These are phyloP conservation scores for Toxoplasma gondii DNA, from an alignment of 169 alveolate species.

Conservation along the genomic window DNA sequence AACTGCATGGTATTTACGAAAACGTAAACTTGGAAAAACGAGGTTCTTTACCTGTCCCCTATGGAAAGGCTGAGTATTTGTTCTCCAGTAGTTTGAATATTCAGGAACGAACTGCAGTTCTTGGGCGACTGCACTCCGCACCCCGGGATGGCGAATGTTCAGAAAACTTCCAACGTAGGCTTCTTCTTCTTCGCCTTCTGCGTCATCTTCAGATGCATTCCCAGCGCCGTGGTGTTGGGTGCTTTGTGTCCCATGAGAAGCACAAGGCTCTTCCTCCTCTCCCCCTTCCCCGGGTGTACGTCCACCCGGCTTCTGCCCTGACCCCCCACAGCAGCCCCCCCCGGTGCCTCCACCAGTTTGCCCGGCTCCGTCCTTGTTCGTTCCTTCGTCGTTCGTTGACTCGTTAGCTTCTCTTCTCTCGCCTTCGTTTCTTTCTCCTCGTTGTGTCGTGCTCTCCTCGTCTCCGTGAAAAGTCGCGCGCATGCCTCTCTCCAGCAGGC, in stretches of 20 bases:
- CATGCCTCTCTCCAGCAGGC: constrained; percentile 14
- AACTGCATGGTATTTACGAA: too few species aligned
- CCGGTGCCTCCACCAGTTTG: not conserved
- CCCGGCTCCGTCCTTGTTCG: not conserved
- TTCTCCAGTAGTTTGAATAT: constrained; percentile 73
- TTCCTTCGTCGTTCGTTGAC: not conserved
- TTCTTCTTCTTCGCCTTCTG: constrained; percentile 59
- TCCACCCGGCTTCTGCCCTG: not conserved
- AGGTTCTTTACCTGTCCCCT: constrained; percentile 69
- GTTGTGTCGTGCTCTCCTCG: not conserved
- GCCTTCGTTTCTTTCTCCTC: not conserved
- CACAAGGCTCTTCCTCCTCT: not conserved
- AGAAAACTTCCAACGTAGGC: constrained; percentile 72
- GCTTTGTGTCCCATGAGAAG: not conserved
- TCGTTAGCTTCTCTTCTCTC: constrained; percentile 41
- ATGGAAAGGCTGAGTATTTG: constrained; percentile 75
- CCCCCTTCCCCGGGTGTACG: not conserved
- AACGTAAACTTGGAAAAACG: too few species aligned
- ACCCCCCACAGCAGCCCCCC: constrained; percentile 28
- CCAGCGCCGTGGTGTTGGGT: not conserved
- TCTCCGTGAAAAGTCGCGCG: not conserved
- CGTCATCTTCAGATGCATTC: not conserved
- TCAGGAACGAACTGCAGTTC: constrained; percentile 75
- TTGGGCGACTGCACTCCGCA: constrained; percentile 66
- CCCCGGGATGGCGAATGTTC: constrained; percentile 69